Evolutionary conservation across 73 alveolate species (phyloP), one percentile per base, ranked within the genome.

Genomic region (Breviolum minutum): DNA sequence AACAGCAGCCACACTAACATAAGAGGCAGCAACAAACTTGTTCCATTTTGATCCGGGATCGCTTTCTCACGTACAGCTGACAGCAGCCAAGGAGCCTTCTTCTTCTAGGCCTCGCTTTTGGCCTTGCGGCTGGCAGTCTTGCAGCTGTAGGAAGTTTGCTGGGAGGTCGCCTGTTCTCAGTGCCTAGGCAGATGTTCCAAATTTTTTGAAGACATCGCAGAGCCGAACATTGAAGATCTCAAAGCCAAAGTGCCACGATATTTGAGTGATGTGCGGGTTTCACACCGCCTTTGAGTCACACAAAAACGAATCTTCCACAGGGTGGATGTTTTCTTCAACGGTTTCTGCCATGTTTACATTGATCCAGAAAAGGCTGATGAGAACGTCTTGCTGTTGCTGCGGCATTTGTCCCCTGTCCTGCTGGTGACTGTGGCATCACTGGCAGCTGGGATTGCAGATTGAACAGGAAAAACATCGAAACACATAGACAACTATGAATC

Each of bases 141-240:
- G 90, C 98, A 16, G 98, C 91, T 68, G 24, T 76, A 5, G 98
- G 82, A 68, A 79, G 91, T 63, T 61, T 73, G 81, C 60, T 73
- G 14, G 98, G 98, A 40, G 98, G 98, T n/a, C 88, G 97, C 30
- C 66, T 81, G 64, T 92, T 92, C 73, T 92, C 98, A 68, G 98
- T 60, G 80, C 81, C 94, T 62, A 11, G 76, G 19, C 92, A n/a
- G 63, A 79, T 16, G n/a, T 17, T 68, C 24, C n/a, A 2, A 68
- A 2, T 40, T 40, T 40, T 40, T 40, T 68, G 77, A 22, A 68
- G 8, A 2, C n/a, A 6, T 68, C n/a, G n/a, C 77, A 68, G 24
- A 17, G 77, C 77, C 17, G 77, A 68, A 14, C 24, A 14, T 68
- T 13, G 74, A 11, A 13, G 77, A 68, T 68, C 77, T 68, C 24